These are phyloP conservation scores for Rehmannia glutinosa DNA, from an alignment of 257 asterid genomes.

Conservation along the genomic window DNA sequence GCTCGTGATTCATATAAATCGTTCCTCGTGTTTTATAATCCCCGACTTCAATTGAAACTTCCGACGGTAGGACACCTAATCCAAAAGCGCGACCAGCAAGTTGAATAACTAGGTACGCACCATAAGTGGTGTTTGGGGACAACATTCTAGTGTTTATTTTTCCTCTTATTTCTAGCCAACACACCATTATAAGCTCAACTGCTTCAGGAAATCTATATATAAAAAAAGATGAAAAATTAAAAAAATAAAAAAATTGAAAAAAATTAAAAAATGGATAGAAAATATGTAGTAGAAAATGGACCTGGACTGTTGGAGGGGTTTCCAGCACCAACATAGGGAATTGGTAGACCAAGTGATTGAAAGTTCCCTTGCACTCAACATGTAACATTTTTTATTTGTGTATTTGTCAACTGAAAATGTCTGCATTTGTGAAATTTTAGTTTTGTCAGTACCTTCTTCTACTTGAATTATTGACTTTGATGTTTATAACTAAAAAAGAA, in stretches of 20 bases:
- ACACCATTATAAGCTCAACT: slow-evolving; percentile 33
- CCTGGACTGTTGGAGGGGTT: slow-evolving; percentile 38
- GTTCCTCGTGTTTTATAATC: slow-evolving; percentile 22
- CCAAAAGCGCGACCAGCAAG: slow-evolving; percentile 62
- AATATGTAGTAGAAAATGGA: not conserved
- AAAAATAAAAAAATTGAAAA: not conserved
- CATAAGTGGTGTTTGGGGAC: slow-evolving; percentile 54
- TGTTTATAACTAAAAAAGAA: not conserved
- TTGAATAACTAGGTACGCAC: slow-evolving; percentile 52
- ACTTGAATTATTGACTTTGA: not conserved
- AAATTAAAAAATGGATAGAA: not conserved
- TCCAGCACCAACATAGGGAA: slow-evolving; percentile 73
- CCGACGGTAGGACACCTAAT: slow-evolving; percentile 34
- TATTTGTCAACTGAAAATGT: slow-evolving; percentile 45
- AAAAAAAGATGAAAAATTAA: not conserved
- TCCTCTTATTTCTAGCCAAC: slow-evolving; percentile 53
- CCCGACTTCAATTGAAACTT: slow-evolving; percentile 41
- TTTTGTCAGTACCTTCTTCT: not conserved
- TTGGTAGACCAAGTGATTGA: slow-evolving; percentile 53
- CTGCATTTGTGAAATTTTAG: slow-evolving; percentile 23
- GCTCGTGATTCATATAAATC: slow-evolving; percentile 4
- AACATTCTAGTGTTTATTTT: slow-evolving; percentile 37
- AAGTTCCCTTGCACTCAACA: slow-evolving; percentile 64
- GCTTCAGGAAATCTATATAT: slow-evolving; percentile 28
- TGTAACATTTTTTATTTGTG: slow-evolving; percentile 51